A percentile compares a stretch with the other conserved stretches of the same genome.
These are phyloP conservation scores for Colletotrichum phormii DNA, from an alignment of 2,329 filamentous ascomycete genomes.

Conservation along the genomic window DNA sequence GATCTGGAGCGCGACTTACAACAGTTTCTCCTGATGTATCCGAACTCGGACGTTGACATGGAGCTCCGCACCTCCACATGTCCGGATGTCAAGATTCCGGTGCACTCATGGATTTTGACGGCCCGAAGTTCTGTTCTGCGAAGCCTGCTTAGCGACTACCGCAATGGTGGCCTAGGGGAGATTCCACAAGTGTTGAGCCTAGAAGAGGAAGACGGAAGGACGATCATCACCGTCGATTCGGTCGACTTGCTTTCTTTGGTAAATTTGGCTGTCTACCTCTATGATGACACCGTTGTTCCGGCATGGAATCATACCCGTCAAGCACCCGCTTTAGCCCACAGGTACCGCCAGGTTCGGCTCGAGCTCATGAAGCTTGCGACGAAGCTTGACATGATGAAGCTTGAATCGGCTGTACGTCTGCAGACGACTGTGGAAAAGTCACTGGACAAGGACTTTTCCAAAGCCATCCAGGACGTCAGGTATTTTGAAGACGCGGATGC, in stretches of 20 bases:
- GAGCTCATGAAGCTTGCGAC: conserved; percentile 91
- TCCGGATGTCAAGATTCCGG: conserved; percentile 79
- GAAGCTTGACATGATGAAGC: conserved; percentile 73
- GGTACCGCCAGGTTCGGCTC: conserved; percentile 82
- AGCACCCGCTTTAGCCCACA: conserved; percentile 72
- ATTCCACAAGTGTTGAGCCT: conserved; percentile 72
- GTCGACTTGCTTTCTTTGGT: conserved; percentile 83
- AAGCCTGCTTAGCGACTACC: conserved; percentile 68
- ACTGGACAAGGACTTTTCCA: conserved; percentile 76
- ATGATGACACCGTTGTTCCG: conserved; percentile 83
- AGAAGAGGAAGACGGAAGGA: conserved; percentile 60
- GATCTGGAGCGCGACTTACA: conserved; percentile 73
- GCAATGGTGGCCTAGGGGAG: conserved; percentile 63
- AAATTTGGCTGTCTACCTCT: conserved; percentile 83
- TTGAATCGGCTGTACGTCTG: conserved; percentile 82
- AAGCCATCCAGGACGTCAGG: conserved; percentile 73
- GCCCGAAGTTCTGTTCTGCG: conserved; percentile 79
- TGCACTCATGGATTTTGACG: conserved; percentile 84
- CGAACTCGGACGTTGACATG: conserved; percentile 55
- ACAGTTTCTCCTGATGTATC: conserved; percentile 58
- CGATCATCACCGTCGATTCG: conserved; percentile 72
- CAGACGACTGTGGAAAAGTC: conserved; percentile 75
- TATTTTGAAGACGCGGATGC: conserved; percentile 88
- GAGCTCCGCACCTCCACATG: conserved; percentile 66
- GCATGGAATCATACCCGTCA: conserved; percentile 86